A percentile compares a stretch with the other conserved stretches of the same genome.
Evolutionary conservation across 495 filamentous ascomycete species (phyloP).

Genomic region (Neurospora africana): DNA sequence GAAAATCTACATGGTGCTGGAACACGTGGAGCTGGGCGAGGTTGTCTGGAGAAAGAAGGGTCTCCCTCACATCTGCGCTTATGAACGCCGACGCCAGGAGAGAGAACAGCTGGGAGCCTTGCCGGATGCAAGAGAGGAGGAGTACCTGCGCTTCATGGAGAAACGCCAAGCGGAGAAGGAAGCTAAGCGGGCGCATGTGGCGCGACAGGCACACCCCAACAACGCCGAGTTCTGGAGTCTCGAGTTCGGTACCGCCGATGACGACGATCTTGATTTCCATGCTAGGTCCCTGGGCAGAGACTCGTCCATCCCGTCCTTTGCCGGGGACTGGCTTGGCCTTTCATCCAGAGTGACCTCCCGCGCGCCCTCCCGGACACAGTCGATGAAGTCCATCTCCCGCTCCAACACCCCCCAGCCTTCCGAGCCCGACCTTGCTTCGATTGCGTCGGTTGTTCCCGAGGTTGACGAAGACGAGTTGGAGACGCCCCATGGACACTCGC

Average conservation of each 20-base stretch:
- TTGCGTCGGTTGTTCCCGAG: not conserved
- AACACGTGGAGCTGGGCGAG: slow-evolving; percentile 88
- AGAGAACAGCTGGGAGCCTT: slow-evolving; percentile 54
- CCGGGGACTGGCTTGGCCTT: slow-evolving; percentile 15
- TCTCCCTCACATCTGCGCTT: slow-evolving; percentile 61
- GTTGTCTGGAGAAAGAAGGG: slow-evolving; percentile 87
- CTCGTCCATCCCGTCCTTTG: slow-evolving; percentile 10
- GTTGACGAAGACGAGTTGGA: slow-evolving; percentile 34
- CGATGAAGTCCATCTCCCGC: slow-evolving; percentile 33
- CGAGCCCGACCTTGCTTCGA: slow-evolving; percentile 29
- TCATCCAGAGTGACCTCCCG: slow-evolving; percentile 33
- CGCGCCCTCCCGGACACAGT: slow-evolving; percentile 35
- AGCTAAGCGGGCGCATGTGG: slow-evolving; percentile 36
- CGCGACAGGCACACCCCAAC: slow-evolving; percentile 26
- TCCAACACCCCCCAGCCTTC: slow-evolving; percentile 33
- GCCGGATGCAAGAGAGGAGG: slow-evolving; percentile 53
- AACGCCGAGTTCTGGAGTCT: slow-evolving; percentile 63
- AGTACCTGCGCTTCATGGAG: slow-evolving; percentile 46
- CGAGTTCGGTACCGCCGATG: slow-evolving; percentile 64
- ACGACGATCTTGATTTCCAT: slow-evolving; percentile 37
- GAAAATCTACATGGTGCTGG: slow-evolving; percentile 96
- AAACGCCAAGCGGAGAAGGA: slow-evolving; percentile 48
- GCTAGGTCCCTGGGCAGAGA: slow-evolving; percentile 25
- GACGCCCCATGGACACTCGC: slow-evolving; percentile 28
- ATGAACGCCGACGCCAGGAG: slow-evolving; percentile 71